Conservation (phyloP, 2,329 filamentous ascomycete genomes). For the Aspergillus vadensis region DNA sequence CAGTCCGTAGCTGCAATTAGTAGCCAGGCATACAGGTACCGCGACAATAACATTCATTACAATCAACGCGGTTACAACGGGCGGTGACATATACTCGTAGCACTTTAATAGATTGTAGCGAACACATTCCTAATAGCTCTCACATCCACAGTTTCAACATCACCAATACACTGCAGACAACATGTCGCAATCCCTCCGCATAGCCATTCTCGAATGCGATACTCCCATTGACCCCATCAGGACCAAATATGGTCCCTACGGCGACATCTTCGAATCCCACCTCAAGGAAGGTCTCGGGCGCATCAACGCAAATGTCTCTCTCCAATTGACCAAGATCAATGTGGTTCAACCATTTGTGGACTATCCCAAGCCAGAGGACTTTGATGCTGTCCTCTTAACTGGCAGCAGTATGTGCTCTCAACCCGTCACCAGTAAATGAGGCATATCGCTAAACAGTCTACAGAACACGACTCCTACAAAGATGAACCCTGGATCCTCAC, state of each 20-base stretch:
- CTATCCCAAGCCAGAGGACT: slow-evolving; percentile 26
- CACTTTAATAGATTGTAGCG: no score
- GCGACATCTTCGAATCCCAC: slow-evolving; percentile 31
- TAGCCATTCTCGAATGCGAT: slow-evolving; percentile 35
- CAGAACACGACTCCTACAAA: slow-evolving; percentile 45
- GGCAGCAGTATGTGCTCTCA: slow-evolving; percentile 32
- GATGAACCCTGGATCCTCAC: slow-evolving; percentile 50
- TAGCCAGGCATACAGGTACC: no score
- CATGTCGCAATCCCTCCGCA: slow-evolving; percentile 18
- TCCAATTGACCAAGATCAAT: slow-evolving; percentile 27
- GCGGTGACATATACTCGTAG: no score
- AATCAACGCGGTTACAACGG: no score
- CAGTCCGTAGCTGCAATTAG: no score
- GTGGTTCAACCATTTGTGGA: slow-evolving; percentile 22
- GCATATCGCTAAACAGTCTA: background rate
- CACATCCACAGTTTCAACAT: no score
- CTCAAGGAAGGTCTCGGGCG: slow-evolving; percentile 22
- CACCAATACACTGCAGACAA: background rate
- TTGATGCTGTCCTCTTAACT: slow-evolving; percentile 32
- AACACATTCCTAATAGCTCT: no score
- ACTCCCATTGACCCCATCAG: slow-evolving; percentile 30
- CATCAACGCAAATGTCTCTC: slow-evolving; percentile 10
- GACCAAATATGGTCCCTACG: slow-evolving; percentile 25
- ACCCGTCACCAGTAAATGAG: background rate
- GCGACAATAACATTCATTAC: no score